Evolutionary conservation across 2,329 filamentous ascomycete species (phyloP), one percentile per base, ranked within the genome.

Genomic region (Ophiostoma populinum): DNA sequence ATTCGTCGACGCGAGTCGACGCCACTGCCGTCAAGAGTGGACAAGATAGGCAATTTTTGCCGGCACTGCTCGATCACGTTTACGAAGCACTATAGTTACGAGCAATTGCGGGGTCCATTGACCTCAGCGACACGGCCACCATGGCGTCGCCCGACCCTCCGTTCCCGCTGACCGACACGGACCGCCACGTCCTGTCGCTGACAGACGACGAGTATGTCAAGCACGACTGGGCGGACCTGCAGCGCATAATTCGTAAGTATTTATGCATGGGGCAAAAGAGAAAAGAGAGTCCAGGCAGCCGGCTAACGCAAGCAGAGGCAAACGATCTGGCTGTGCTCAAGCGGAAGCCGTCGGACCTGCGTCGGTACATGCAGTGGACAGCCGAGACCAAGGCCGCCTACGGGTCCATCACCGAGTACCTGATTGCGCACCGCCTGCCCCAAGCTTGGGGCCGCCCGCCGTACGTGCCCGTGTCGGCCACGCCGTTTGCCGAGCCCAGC

Each of bases 331-430:
- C 79, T 42, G 63, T 68, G 17, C 76, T 94, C 46, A 81, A 82
- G 51, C 70, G 87, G 24, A 72, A 75, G 39, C 85, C 87, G 1
- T 85, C 78, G 18, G 79, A 92, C 46, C 61, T 93, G 40, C 67
- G 79, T 35, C 67, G 68, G 26, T 94, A 94, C 50, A 75, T 87
- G 47, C 61, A 75, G 49, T 93, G 78, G 67, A 81, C 77, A 11
- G 61, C 70, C 32, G 63, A 74, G 39, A 72, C 78, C 34, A 77
- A 79, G 46, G 63, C 66, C 39, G 56, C 76, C 45, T 81, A 90
- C 59, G 83, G 85, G 41, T 80, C 74, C 43, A 79, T 92, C 49
- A 76, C 80, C 56, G 65, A 74, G 38, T 94, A 80, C 53, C 69
- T 94, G 33, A 59, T 92, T 36, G 62, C 65, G 37, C 65, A 90